Evolutionary conservation across 2,329 filamentous ascomycete species (phyloP), one percentile per base, ranked within the genome.

Genomic region (Cladobotryum protrusum): DNA sequence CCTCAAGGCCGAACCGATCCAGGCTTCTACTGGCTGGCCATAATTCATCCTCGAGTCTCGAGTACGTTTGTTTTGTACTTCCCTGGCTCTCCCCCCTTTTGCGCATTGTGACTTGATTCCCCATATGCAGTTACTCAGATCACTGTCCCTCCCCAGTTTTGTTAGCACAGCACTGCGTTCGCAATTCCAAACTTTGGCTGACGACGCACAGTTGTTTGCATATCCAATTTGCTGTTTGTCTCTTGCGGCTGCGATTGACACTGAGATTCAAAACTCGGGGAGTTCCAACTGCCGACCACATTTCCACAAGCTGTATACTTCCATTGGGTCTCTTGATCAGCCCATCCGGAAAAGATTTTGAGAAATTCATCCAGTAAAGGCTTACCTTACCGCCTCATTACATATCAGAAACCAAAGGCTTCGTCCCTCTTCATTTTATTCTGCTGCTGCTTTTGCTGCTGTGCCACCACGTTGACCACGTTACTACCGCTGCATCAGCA

Each of bases 401-500:
- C 14, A 18, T 40, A 17, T 36, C 43, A 13, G 9, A 32, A 41
- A 44, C 11, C 12, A 17, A 40, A 45, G 33, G 19, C 37, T 12
- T 19, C 35, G 13, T 14, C 43, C 14, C n/a, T 33, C 18, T 42
- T 39, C 34, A 14, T 17, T 34, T 32, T 20, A 42, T 3, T 42
- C 39, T 33, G 34, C 33, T 39, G 41, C 41, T 33, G 18, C 39
- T 50, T 32, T 19, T 49, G 45, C 46, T 54, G 46, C n/a, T 52
- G 52, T 54, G 49, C 39, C 43, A 54, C 52, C 46, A 44, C 40
- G 29, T 37, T 44, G 32, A 36, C 43, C 42, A 49, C 49, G 49
- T 52, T 47, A 54, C 52, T 49, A 35, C 43, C 49, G 52, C 47
- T 42, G 49, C 49, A 54, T 37, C 46, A 44, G 33, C 33, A 17